phyloP scores from a whole-genome alignment of 169 alveolate genomes.

The Plasmodium ovale region DNA sequence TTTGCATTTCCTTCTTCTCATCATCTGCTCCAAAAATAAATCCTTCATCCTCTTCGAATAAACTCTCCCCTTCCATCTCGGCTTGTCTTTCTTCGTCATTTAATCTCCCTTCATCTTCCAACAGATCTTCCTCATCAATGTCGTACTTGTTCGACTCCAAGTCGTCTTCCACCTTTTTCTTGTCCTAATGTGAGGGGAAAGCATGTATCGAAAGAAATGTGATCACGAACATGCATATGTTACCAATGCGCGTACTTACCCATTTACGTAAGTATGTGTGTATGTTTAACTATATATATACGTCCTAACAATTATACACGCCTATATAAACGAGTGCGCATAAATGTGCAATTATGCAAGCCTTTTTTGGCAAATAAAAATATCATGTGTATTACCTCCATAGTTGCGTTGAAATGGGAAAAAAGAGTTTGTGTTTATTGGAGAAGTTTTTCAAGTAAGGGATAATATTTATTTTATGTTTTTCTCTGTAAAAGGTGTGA shows the following conservation, averaged over 20 bases:
- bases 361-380: slow-evolving; percentile 8
- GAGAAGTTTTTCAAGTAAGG: no score
- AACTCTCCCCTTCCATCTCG: slow-evolving; percentile 85
- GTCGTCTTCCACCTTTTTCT: slow-evolving; percentile 64
- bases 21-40: slow-evolving; percentile 85
- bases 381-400: slow-evolving; percentile 40
- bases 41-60: slow-evolving; percentile 85
- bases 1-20: slow-evolving; percentile 83
- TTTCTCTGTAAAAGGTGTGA: neutral
- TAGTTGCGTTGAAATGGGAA: slow-evolving; percentile 8
- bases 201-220: neutral
- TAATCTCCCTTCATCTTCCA: slow-evolving; percentile 80
- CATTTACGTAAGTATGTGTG: neutral
- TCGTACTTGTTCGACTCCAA: slow-evolving; percentile 81
- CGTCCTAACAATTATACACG: slow-evolving; percentile 1
- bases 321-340: neutral
- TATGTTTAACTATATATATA: neutral
- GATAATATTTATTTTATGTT: neutral
- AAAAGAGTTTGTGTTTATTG: no score
- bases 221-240: neutral
- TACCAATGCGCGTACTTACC: neutral
- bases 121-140: slow-evolving; percentile 84
- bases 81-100: slow-evolving; percentile 86
- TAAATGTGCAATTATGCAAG: neutral
- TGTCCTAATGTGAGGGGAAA: slow-evolving; percentile 29